Base-by-base conservation (phyloP, 2,329 filamentous ascomycete genomes). In the Pseudogymnoascus sp. region DNA sequence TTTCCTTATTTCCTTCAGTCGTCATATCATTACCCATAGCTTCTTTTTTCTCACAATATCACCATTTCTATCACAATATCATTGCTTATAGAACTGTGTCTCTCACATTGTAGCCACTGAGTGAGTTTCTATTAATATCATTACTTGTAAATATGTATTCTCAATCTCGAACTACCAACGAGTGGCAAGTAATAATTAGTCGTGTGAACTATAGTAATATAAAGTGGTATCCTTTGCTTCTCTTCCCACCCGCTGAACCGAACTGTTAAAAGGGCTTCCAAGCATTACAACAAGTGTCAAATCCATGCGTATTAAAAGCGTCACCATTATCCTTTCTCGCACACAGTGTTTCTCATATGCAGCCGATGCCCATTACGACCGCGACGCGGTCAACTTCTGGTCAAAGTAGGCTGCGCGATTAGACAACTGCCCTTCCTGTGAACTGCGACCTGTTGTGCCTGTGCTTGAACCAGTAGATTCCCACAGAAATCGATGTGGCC, bases 401-500 rank as follows among this genome's bases (percentile, higher is more conserved):
- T 33, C 48, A 21, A 21, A 21, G 29, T 33, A 55, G 27, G 48
- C 29, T 15, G 15, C 6, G 15, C 29, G 9, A 33, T 72, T 75
- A 82, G 63, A 84, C 79, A 62, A 72, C 79, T 31, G 82, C 85
- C 59, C 85, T 77, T 61, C 84, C 83, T 33, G 84, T 87, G 72
- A 85, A 86, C 59, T 79, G 78, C 15, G 77, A 80, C 65, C 78
- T 77, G 33, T 74, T 74, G 58, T 83, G 77, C 55, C 82, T 78
- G 69, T 82, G 77, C 64, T 75, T 77, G 72, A 78, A 84, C 80
- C 85, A 90, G 71, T 87, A 82, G 1, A 79, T 72, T 12, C 77
- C 77, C 12, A 82, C 78, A 29, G 80, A 83, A 10, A 82, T 63
- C 3, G 83, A 80, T 2, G 84, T 86, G 55, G 87, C 73, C 59